These are phyloP conservation scores for Ustilago curta DNA, from an alignment of 1,284 basidiomycete genomes.

Conservation along the genomic window DNA sequence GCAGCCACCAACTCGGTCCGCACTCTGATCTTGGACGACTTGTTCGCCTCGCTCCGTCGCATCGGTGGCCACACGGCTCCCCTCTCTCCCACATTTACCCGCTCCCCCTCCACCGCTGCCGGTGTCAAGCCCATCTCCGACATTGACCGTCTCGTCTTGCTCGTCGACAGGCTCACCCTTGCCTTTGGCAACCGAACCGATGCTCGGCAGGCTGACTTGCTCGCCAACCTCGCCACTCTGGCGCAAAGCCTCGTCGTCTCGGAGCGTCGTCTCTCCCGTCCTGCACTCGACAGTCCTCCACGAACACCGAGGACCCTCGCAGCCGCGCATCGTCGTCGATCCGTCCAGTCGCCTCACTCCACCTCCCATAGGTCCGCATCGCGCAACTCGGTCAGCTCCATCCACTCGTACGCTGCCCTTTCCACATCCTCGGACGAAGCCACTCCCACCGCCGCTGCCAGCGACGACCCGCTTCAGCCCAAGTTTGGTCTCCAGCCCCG, in stretches of 20 bases:
- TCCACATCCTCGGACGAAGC: slow-evolving; percentile 38
- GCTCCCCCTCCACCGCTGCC: not conserved
- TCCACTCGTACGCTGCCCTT: slow-evolving; percentile 18
- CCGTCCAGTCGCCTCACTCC: slow-evolving; percentile 27
- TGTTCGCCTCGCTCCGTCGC: slow-evolving; percentile 40
- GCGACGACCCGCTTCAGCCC: slow-evolving; percentile 13
- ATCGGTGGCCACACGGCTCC: slow-evolving; percentile 37
- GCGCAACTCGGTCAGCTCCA: slow-evolving; percentile 31
- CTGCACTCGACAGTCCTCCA: slow-evolving; percentile 30
- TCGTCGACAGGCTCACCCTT: slow-evolving; percentile 28
- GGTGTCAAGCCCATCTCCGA: slow-evolving; percentile 20
- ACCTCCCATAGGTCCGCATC: slow-evolving; percentile 18
- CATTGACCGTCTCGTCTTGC: slow-evolving; percentile 34
- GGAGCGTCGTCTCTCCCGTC: slow-evolving; percentile 21
- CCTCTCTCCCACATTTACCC: slow-evolving; percentile 32
- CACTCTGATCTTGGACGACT: slow-evolving; percentile 37
- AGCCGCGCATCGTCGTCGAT: slow-evolving; percentile 23
- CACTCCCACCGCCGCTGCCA: not conserved
- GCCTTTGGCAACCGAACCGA: slow-evolving; percentile 2
- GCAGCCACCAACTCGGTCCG: slow-evolving; percentile 10
- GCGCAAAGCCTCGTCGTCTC: slow-evolving; percentile 19
- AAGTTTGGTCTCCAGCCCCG: slow-evolving; percentile 3
- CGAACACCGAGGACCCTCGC: slow-evolving; percentile 23
- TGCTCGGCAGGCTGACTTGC: slow-evolving; percentile 15
- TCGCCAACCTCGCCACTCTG: slow-evolving; percentile 21